phyloP scores from a whole-genome alignment of 306 rosid species.

The Lupinus albus region DNA sequence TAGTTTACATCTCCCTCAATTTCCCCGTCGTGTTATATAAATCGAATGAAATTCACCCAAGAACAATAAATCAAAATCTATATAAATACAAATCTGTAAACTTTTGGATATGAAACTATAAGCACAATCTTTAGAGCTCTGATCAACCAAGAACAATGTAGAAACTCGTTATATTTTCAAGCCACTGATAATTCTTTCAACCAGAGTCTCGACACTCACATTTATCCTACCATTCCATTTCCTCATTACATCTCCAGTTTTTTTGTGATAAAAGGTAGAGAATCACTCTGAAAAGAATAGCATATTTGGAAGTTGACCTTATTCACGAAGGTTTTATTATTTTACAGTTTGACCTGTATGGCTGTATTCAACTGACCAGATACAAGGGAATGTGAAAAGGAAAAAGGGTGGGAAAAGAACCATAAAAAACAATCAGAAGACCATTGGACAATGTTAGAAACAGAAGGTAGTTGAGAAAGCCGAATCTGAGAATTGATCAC shows the following conservation, averaged over 20 bases:
- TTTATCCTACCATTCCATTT: background rate
- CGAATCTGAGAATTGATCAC: too few relatives aligned
- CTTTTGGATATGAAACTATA: slow-evolving; percentile 4
- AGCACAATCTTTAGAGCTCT: background rate
- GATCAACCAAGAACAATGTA: slow-evolving; percentile 1
- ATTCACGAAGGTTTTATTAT: background rate
- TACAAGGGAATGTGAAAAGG: background rate
- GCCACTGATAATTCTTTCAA: background rate
- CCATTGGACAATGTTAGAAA: too few relatives aligned
- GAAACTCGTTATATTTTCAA: background rate
- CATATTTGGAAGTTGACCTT: too few relatives aligned
- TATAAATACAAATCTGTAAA: too few relatives aligned
- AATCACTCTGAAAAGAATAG: background rate
- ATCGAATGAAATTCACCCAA: too few relatives aligned
- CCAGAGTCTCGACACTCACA: background rate
- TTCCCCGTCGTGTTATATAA: too few relatives aligned
- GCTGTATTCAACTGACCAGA: background rate
- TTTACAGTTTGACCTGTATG: background rate
- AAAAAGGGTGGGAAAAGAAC: background rate
- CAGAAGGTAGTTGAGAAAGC: too few relatives aligned
- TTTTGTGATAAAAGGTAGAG: background rate
- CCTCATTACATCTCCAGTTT: background rate
- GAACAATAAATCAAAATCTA: too few relatives aligned
- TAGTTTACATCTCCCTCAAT: too few relatives aligned
- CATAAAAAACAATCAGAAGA: background rate